Base-by-base conservation (phyloP, 2,329 filamentous ascomycete species). In the Pseudogymnoascus sp. region DNA sequence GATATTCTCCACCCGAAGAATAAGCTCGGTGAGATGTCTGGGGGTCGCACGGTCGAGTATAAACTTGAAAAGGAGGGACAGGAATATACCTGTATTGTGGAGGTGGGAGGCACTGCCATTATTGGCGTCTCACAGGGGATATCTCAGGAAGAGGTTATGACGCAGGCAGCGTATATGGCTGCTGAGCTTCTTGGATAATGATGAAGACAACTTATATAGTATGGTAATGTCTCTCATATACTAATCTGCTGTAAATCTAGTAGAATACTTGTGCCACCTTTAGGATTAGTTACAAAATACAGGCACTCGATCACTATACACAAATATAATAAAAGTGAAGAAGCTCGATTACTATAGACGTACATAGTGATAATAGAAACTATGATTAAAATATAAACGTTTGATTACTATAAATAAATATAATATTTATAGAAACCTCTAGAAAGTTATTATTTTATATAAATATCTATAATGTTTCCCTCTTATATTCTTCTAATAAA, bases 1-100 rank as follows among this genome's bases (percentile, higher is more conserved):
- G 79, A 87, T n/a, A 71, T 81, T 5, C 70, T 78, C 66, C 84
- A 88, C 65, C 85, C 85, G 0, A 93, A 91, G 73, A 86, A 91
- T 72, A 79, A 85, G 64, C 75, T 96, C 7, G 86, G 88, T 0
- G 75, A 80, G 51, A 68, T 88, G 34, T 85, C 85, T 0, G 80
- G 77, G 3, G 74, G 68, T 63, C 75, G 81, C 63, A 79, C 72
- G 29, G 81, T 91, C 0, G 72, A 76, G 36, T 92, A 91, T 72
- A 71, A 73, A 5, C 68, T 78, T 18, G 73, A 75, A 14, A 66
- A 69, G 2, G 60, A 51, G 1, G 45, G 18, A 4, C 62, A 66
- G 29, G 64, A 60, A 16, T 57, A 57, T 57, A 65, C 65, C 14
- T 59, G 39, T 26, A 40, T 5, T 5, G 60, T 63, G 62, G 31